These are phyloP conservation scores for Gossypium davidsonii DNA, from an alignment of 441 rosid species.

Conservation along the genomic window DNA sequence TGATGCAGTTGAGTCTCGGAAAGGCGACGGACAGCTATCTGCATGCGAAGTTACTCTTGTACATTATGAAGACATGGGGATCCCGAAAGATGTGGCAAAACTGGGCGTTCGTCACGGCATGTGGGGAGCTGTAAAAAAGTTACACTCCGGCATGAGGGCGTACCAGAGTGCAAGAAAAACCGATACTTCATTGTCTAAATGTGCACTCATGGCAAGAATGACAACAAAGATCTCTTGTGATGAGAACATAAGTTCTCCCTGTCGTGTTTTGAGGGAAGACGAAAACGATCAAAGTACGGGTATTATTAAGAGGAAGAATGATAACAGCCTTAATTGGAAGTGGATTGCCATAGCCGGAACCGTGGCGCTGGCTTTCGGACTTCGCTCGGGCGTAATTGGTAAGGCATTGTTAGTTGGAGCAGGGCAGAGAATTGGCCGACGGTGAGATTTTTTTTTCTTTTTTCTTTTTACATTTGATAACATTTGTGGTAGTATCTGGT, in stretches of 20 bases:
- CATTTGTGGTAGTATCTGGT: not conserved
- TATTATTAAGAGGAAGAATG: constrained; percentile 28
- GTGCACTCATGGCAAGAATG: constrained; percentile 61
- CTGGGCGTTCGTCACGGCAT: constrained; percentile 91
- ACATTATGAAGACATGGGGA: constrained; percentile 92
- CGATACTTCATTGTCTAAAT: constrained; percentile 53
- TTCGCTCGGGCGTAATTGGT: constrained; percentile 65
- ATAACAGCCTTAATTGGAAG: constrained; percentile 74
- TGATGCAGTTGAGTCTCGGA: constrained; percentile 70
- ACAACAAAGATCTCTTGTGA: constrained; percentile 53
- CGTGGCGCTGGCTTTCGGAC: constrained; percentile 69
- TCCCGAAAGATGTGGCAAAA: constrained; percentile 92
- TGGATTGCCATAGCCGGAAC: constrained; percentile 81
- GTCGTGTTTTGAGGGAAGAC: constrained; percentile 32
- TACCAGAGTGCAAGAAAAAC: constrained; percentile 66
- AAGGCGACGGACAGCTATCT: constrained; percentile 66
- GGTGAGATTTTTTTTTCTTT: constrained; percentile 35
- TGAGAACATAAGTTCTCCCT: constrained; percentile 36
- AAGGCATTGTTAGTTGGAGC: constrained; percentile 76
- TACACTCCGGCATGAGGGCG: constrained; percentile 64
- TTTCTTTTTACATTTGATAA: not conserved
- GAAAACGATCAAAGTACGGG: constrained; percentile 27
- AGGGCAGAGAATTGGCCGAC: constrained; percentile 67
- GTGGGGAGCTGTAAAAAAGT: constrained; percentile 92
- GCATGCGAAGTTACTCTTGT: constrained; percentile 84